phyloP scores from a whole-genome alignment of 495 filamentous ascomycete genomes.

The Penicillium samsonianum region DNA sequence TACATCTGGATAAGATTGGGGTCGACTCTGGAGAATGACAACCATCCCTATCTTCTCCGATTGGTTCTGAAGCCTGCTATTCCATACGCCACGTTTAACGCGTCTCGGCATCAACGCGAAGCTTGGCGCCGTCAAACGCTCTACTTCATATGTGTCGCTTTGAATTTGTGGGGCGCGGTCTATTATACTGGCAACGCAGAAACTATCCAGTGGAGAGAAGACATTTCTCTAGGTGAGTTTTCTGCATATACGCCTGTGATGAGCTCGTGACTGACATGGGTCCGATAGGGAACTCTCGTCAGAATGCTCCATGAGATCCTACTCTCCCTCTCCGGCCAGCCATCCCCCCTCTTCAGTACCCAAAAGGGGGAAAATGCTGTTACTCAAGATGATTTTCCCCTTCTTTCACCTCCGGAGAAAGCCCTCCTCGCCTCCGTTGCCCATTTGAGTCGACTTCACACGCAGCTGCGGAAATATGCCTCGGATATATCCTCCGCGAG shows the following conservation, averaged over 20 bases:
- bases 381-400: constrained; percentile 44
- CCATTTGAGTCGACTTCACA: constrained; percentile 73
- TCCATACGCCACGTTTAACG: neutral
- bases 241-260: neutral
- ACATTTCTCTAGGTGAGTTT: constrained; percentile 26
- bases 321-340: constrained; percentile 89
- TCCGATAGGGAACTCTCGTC: constrained; percentile 31
- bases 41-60: neutral
- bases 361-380: constrained; percentile 38
- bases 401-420: constrained; percentile 76
- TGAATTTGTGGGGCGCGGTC: constrained; percentile 49
- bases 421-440: constrained; percentile 76
- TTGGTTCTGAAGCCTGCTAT: neutral
- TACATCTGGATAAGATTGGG: neutral
- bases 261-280: constrained; percentile 1
- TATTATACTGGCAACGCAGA: constrained; percentile 48
- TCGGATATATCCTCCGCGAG: constrained; percentile 67
- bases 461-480: constrained; percentile 62
- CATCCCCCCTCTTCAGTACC: constrained; percentile 75
- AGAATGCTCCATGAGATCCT: constrained; percentile 97
- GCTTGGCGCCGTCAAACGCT: constrained; percentile 2
- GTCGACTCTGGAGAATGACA: constrained; percentile 1
- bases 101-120: constrained; percentile 7
- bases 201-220: constrained; percentile 26
- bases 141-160: constrained; percentile 52